Conservation (phyloP, 257 asterid genomes). For the Schizonepeta tenuifolia region DNA sequence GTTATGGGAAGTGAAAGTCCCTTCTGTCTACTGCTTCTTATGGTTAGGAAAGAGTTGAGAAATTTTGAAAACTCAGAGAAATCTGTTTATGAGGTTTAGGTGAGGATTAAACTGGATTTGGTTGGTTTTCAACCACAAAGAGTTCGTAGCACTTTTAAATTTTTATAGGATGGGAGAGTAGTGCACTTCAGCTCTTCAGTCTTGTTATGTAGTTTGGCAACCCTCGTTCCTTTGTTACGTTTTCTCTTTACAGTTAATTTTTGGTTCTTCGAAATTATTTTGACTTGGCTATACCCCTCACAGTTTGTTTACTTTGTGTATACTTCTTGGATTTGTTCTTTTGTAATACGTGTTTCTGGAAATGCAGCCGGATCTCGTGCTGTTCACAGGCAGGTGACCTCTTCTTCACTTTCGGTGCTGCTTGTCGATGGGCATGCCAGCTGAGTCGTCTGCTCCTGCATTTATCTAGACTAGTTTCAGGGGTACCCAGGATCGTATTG, state of each 20-base stretch:
- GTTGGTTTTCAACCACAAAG: not conserved
- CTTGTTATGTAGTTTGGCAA: not conserved
- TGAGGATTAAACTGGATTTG: not conserved
- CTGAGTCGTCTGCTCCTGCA: constrained; percentile 18
- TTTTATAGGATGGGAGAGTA: not conserved
- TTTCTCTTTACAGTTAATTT: not conserved
- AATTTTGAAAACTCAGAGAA: not conserved
- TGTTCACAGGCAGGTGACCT: constrained; percentile 86
- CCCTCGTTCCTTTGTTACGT: not conserved
- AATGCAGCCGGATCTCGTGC: constrained; percentile 97
- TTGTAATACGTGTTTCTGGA: constrained; percentile 37
- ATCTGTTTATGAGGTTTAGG: not conserved
- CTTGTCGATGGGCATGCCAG: constrained; percentile 29
- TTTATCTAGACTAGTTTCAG: constrained; percentile 23
- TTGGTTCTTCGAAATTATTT: no score
- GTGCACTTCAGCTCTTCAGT: not conserved
- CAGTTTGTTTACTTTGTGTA: constrained; percentile 14
- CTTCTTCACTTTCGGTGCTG: constrained; percentile 19
- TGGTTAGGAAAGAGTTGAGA: not conserved
- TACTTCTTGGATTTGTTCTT: constrained; percentile 26
- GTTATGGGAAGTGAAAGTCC: not conserved
- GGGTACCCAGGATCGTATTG: constrained; percentile 25
- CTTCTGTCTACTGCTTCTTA: not conserved
- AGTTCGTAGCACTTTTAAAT: not conserved
- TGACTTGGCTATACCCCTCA: constrained; percentile 1